These are phyloP conservation scores for Raddia guianensis DNA, from an alignment of 176 grass and related monocot genomes.

Conservation along the genomic window DNA sequence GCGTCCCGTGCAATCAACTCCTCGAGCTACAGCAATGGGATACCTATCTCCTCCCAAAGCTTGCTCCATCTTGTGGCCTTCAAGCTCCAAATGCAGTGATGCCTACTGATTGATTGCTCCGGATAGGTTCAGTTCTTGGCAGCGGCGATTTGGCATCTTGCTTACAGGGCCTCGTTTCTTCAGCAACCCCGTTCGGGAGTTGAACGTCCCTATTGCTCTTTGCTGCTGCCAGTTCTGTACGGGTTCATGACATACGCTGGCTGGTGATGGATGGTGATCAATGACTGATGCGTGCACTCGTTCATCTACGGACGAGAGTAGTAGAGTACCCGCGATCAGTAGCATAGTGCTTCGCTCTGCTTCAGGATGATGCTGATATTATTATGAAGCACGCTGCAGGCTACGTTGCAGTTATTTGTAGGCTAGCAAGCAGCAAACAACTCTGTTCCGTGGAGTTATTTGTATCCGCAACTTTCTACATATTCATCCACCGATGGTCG, in stretches of 20 bases:
- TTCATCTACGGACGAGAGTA: slow-evolving; percentile 7
- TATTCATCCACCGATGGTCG: background rate
- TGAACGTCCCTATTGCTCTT: background rate
- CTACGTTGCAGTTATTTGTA: background rate
- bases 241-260: background rate
- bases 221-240: background rate
- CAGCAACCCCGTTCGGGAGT: background rate
- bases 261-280: background rate
- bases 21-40: background rate
- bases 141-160: too few relatives aligned
- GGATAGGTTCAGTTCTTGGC: background rate
- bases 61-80: slow-evolving; percentile 6
- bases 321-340: too few relatives aligned
- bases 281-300: slow-evolving; percentile 14
- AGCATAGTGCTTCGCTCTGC: too few relatives aligned
- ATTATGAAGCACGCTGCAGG: background rate
- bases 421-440: background rate
- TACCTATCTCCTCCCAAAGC: background rate
- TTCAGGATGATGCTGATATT: background rate
- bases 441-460: background rate
- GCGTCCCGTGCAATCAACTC: background rate
- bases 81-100: background rate
- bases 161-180: background rate
- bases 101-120: background rate
- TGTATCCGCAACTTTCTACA: background rate